Evolutionary conservation across 2,329 filamentous ascomycete genomes (phyloP), one percentile per base, ranked within the genome.

Genomic region (Kalmusia sp.): DNA sequence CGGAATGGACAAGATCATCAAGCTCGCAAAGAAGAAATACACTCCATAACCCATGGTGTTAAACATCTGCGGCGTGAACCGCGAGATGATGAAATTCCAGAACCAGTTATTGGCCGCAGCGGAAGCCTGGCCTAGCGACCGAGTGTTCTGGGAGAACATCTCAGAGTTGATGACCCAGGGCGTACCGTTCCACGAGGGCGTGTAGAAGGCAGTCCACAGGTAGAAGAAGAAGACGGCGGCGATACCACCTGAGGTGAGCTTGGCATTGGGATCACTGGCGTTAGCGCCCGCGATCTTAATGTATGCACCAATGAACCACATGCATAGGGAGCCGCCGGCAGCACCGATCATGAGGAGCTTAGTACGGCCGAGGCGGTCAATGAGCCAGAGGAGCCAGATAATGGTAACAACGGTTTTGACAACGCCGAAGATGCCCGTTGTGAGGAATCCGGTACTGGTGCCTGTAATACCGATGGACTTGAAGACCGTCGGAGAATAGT

Each of bases 401-500:
- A 91, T 71, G 0, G 89, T 91, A 34, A 88, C 73, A 0, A 81
- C 73, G 0, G 88, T 91, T 79, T 91, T 91, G 67, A 92, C 87
- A 1, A 91, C 86, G 43, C 89, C 90, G 62, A 90, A 92, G 57
- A 92, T 85, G 21, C 90, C 90, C 0, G 89, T 92, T 0, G 88
- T 90, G 30, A 89, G 75, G 57, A 88, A 79, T 11, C 80, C 79
- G 4, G 80, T 82, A 49, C 82, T 87, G 21, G 82, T 84, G 4
- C 84, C 84, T 1, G 74, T 80, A 12, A 90, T 77, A 12, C 87
- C 87, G 34, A 90, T 83, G 11, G 80, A 83, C 55, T 81, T 82
- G 79, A 92, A 91, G 8, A 91, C 83, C 0, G 84, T 88, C 0
- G 88, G 88, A 1, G 79, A 91, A 76, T 91, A 92, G 77, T 91